phyloP scores from a whole-genome alignment of 345 rosid species.

The Arabidopsis arenosa region DNA sequence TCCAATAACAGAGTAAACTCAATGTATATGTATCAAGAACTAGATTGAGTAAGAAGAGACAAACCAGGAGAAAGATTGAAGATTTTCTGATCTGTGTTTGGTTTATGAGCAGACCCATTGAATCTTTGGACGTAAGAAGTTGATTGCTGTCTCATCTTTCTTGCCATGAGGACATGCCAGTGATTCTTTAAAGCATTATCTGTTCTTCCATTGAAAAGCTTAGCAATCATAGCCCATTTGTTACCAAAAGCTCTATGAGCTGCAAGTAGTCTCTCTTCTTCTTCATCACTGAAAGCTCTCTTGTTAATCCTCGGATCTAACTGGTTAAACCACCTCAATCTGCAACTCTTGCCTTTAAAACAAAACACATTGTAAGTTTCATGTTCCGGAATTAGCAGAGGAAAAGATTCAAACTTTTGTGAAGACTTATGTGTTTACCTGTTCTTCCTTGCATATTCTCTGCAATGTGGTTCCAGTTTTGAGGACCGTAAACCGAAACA shows the following conservation, averaged over 20 bases:
- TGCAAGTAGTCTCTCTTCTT: conserved; percentile 67
- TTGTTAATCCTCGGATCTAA: conserved; percentile 85
- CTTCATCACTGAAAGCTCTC: conserved; percentile 74
- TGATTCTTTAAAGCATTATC: conserved; percentile 73
- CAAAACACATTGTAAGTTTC: conserved; percentile 9
- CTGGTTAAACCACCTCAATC: conserved; percentile 95
- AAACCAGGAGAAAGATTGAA: conserved; percentile 36
- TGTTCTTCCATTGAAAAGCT: conserved; percentile 68
- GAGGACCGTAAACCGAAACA: conserved; percentile 78
- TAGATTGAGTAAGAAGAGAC: conserved; percentile 33
- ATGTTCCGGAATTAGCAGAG: neutral
- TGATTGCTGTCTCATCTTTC: conserved; percentile 58
- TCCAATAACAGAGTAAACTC: neutral
- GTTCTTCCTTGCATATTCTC: conserved; percentile 87
- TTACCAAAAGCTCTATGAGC: conserved; percentile 69
- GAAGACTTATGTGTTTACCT: conserved; percentile 49
- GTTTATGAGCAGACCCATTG: conserved; percentile 39
- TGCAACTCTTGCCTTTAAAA: conserved; percentile 78
- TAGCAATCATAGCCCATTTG: conserved; percentile 72
- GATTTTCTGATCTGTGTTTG: conserved; percentile 28
- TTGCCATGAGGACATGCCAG: conserved; percentile 78
- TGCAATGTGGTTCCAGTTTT: conserved; percentile 92
- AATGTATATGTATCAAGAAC: conserved; percentile 7
- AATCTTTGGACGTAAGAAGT: conserved; percentile 47
- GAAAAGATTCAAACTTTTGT: conserved; percentile 10